Evolutionary conservation across 257 asterid genomes (phyloP), one percentile per base, ranked within the genome.

Genomic region (Scutellaria minor): DNA sequence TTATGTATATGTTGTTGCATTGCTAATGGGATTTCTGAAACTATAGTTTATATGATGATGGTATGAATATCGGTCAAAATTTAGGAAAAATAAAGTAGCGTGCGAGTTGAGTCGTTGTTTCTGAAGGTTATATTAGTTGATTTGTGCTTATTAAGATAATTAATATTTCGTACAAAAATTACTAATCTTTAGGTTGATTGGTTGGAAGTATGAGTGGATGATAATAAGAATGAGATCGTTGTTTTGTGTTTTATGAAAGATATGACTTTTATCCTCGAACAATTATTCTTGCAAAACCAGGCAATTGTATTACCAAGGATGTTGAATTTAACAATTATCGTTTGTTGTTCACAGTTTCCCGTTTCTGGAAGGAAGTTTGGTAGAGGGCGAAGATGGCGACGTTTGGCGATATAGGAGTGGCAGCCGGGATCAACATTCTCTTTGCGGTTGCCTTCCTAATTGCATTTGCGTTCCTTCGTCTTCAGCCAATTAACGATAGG

Each of bases 401-500:
- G 0, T 85, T 92, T 58, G 83, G 64, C 18, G 99, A 95, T 70
- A 92, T 95, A 61, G 99, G 96, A 63, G 88, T 95, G 58, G 86
- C 99, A n/a, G 99, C 99, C 18, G 97, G 90, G 15, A 71, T 95
- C 44, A 95, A 95, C 80, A 87, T 90, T 53, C 70, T 92, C 40
- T 75, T 79, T 76, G 96, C 98, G 9, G 55, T 92, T 41, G 77
- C 87, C 57, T 95, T 95, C 80, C 80, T 95, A 11, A 69, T 95
- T 12, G 90, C 93, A 27, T 95, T 95, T 77, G 98, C 94, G 22
- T 64, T 95, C 22, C 71, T 95, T 50, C 87, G 99, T 66, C 97
- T 92, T 73, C 99, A 95, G 83, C 99, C 99, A 1, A 78, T 92
- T 71, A 95, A 95, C 20, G 99, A 95, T 64, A 82, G 99, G 63